These are phyloP conservation scores for Hyparrhenia diplandra DNA, from an alignment of 176 grass and related monocot species.

Conservation along the genomic window DNA sequence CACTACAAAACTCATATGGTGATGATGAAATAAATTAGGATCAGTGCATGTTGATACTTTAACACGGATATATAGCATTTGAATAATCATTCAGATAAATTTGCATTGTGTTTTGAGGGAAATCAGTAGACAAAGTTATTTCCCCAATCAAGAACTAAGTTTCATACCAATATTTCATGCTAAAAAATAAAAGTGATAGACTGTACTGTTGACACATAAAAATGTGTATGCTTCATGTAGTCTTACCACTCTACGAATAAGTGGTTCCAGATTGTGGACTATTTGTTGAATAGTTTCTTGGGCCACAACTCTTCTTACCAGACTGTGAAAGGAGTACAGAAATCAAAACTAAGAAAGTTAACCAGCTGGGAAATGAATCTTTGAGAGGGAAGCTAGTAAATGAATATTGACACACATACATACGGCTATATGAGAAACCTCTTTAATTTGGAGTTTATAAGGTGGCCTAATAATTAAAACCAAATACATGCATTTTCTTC, in stretches of 20 bases:
- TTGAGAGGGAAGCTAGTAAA: neutral
- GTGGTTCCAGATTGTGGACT: slow-evolving; percentile 15
- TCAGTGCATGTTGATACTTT: neutral
- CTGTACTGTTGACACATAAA: too few relatives aligned
- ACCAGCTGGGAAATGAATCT: neutral
- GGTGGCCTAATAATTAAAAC: neutral
- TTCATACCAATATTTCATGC: neutral
- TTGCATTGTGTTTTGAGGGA: neutral
- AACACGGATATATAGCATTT: neutral
- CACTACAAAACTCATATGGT: neutral
- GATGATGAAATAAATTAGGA: neutral
- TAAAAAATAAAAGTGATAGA: too few relatives aligned
- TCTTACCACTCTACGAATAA: slow-evolving; percentile 37
- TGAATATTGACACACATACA: neutral
- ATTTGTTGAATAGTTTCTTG: slow-evolving; percentile 33
- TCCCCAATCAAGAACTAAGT: neutral
- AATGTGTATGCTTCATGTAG: neutral
- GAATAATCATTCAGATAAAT: neutral
- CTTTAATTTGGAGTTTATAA: neutral
- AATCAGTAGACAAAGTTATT: neutral
- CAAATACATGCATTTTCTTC: neutral
- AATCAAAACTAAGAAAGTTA: neutral
- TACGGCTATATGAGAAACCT: neutral
- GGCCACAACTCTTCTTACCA: slow-evolving; percentile 18
- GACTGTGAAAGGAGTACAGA: neutral